Evolutionary conservation across 176 grass and related monocot genomes (phyloP).

Genomic region (Oryza rufipogon): DNA sequence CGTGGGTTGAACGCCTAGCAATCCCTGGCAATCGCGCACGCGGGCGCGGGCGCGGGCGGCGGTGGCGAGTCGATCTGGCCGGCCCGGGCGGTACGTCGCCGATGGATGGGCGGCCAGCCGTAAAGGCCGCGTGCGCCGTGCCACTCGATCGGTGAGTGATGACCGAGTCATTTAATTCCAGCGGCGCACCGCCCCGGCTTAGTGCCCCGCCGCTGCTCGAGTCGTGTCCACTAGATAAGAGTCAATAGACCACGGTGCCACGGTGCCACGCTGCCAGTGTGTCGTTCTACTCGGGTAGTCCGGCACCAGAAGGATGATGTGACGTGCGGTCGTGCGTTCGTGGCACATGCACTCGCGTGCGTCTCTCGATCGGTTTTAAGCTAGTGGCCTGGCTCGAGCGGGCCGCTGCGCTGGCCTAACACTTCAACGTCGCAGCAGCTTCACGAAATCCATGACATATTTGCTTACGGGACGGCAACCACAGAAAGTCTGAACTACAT

Average conservation of each 20-base stretch:
- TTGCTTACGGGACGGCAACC: not conserved
- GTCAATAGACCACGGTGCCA: not conserved
- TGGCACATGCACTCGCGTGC: not conserved
- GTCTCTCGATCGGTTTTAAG: not conserved
- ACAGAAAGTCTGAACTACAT: not conserved
- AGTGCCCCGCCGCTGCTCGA: not conserved
- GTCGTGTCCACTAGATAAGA: conserved; percentile 6
- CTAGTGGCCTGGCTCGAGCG: not conserved
- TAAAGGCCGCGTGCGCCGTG: not conserved
- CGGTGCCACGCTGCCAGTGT: not conserved
- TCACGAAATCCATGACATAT: not conserved
- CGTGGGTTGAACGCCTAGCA: conserved; percentile 28
- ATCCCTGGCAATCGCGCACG: not conserved
- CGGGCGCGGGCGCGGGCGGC: not conserved
- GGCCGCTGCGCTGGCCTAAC: not conserved
- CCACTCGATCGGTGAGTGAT: not conserved
- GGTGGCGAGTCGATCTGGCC: conserved; percentile 1
- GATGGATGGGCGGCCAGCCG: conserved; percentile 16
- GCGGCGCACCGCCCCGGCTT: not conserved
- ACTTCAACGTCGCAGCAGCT: not conserved
- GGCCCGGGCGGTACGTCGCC: conserved; percentile 10
- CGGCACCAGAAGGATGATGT: not conserved
- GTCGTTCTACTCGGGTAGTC: too few species aligned
- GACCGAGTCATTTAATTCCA: not conserved
- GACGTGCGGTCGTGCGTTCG: not conserved